A percentile compares a stretch with the other conserved stretches of the same genome.
Conservation (phyloP, 305 asterid species). For the Plantago coronopus region DNA sequence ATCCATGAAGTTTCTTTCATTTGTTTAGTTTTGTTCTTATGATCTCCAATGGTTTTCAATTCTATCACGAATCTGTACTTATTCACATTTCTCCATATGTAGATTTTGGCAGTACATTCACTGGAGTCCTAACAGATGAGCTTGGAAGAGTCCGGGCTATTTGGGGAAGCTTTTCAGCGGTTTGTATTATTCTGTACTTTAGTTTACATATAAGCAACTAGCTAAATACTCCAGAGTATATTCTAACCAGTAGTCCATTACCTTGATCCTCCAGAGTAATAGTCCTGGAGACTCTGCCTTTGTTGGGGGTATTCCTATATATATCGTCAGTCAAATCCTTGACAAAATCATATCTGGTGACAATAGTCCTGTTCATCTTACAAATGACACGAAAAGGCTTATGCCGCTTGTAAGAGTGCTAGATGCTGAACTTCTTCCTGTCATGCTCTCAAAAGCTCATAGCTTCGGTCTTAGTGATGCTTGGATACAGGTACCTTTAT, state of each 20-base stretch:
- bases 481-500: slow-evolving; percentile 76
- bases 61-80: neutral
- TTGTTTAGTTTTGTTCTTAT: too few species aligned
- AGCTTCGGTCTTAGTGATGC: slow-evolving; percentile 89
- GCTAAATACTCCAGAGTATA: slow-evolving; percentile 25
- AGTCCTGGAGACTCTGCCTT: slow-evolving; percentile 88
- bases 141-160: slow-evolving; percentile 87
- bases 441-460: slow-evolving; percentile 97
- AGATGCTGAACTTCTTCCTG: slow-evolving; percentile 92
- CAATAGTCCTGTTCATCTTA: slow-evolving; percentile 59
- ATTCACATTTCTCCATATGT: slow-evolving; percentile 21
- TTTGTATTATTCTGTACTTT: slow-evolving; percentile 32
- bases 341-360: slow-evolving; percentile 57
- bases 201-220: slow-evolving; percentile 21
- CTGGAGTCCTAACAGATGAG: slow-evolving; percentile 95
- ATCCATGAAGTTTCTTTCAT: too few species aligned
- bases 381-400: slow-evolving; percentile 70
- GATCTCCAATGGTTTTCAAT: too few species aligned
- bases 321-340: slow-evolving; percentile 70
- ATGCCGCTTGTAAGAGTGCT: slow-evolving; percentile 81
- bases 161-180: slow-evolving; percentile 99
- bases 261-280: slow-evolving; percentile 77
- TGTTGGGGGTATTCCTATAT: slow-evolving; percentile 87
- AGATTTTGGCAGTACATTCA: slow-evolving; percentile 93
- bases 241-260: too few species aligned